Evolutionary conservation across 192 early-diverging fungal species (phyloP).

Genomic region (Coemansia sp.): DNA sequence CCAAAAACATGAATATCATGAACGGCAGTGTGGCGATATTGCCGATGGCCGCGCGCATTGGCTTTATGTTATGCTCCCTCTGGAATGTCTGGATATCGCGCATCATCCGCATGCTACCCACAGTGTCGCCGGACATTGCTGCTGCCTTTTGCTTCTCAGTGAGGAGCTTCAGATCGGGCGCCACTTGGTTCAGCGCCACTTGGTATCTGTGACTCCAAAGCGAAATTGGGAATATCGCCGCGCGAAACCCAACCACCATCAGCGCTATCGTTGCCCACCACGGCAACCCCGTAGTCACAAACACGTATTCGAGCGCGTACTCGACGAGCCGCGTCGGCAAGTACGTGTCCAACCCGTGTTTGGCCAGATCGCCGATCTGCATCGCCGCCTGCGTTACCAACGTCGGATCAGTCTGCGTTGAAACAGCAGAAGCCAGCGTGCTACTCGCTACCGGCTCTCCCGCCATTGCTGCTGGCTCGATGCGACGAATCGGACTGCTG

Average conservation of each 20-base stretch:
- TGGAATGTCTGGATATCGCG: constrained; percentile 66
- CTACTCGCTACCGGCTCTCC: background rate
- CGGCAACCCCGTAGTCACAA: constrained; percentile 83
- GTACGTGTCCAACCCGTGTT: constrained; percentile 75
- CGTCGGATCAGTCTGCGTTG: constrained; percentile 8
- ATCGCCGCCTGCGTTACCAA: constrained; percentile 42
- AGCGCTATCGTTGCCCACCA: constrained; percentile 93
- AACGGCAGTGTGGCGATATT: constrained; percentile 77
- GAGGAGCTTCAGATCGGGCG: constrained; percentile 70
- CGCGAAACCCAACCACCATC: constrained; percentile 70
- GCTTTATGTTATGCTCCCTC: constrained; percentile 65
- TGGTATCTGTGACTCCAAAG: constrained; percentile 74
- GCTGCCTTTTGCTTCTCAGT: constrained; percentile 68
- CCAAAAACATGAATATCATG: constrained; percentile 86
- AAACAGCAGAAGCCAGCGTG: background rate
- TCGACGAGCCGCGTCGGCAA: constrained; percentile 76
- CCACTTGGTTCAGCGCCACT: constrained; percentile 69
- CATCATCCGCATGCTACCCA: constrained; percentile 52
- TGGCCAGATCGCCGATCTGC: constrained; percentile 85
- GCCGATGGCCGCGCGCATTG: constrained; percentile 64
- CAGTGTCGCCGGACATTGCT: constrained; percentile 60
- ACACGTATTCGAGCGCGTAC: constrained; percentile 73
- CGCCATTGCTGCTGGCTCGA: background rate
- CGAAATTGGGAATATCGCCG: constrained; percentile 71
- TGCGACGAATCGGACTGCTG: constrained; percentile 13